These are phyloP conservation scores for Cunninghamia lanceolata DNA, from an alignment of 75 land plant species.

Conservation along the genomic window DNA sequence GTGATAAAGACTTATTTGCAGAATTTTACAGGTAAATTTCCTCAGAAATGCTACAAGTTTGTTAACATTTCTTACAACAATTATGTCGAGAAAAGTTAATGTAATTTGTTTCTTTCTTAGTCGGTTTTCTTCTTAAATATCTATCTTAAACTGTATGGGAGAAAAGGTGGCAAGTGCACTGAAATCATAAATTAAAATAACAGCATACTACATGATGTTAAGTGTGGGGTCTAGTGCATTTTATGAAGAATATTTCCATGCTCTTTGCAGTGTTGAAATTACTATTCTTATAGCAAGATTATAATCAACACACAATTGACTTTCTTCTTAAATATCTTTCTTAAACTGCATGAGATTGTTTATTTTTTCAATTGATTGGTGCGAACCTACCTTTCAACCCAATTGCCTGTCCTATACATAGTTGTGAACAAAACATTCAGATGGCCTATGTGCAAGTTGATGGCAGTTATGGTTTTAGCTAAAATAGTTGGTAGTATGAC, in stretches of 20 bases:
- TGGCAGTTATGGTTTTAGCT: background rate
- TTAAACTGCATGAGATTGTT: background rate
- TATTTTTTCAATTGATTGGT: background rate
- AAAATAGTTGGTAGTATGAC: too few relatives aligned
- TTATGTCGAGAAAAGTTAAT: background rate
- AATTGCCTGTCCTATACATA: background rate
- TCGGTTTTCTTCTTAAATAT: background rate
- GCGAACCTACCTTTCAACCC: background rate
- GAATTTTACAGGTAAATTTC: conserved; percentile 82
- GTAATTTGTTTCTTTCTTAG: too few relatives aligned
- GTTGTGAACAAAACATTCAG: background rate
- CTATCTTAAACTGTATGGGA: background rate
- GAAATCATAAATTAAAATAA: background rate
- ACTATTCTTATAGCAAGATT: background rate
- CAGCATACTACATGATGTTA: background rate
- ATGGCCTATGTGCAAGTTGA: background rate
- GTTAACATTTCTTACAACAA: background rate
- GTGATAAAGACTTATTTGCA: conserved; percentile 96
- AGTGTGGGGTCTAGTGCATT: background rate
- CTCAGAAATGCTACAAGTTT: too few relatives aligned
- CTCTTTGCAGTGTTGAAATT: background rate
- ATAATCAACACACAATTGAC: background rate
- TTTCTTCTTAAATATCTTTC: background rate
- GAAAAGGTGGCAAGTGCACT: background rate
- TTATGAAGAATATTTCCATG: background rate